Percentiles rank a stretch among this genome's conserved stretches.
Evolutionary conservation across 306 rosid species (phyloP).

Genomic region (Dalbergia oliveri): DNA sequence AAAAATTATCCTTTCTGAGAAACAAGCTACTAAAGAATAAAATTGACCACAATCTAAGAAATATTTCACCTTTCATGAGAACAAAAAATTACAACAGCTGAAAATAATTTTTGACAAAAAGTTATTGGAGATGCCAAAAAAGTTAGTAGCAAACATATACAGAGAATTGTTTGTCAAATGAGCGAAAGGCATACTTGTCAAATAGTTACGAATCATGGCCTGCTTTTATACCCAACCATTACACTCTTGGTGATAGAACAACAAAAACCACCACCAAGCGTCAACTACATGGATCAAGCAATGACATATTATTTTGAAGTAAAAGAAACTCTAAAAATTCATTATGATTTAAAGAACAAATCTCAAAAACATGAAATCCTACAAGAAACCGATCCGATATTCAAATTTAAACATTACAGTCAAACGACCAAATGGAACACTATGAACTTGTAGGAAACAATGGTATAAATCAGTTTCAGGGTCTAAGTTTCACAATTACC

Average conservation of each 20-base stretch:
- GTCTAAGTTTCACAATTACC: background rate
- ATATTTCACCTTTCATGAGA: background rate
- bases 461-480: background rate
- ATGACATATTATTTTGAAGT: background rate
- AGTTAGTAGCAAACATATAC: background rate
- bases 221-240: background rate
- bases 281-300: background rate
- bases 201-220: background rate
- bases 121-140: background rate
- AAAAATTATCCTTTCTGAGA: background rate
- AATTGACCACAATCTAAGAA: background rate
- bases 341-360: slow-evolving; percentile 10
- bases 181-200: background rate
- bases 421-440: background rate
- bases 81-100: background rate
- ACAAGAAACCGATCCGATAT: background rate
- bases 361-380: slow-evolving; percentile 8
- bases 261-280: background rate
- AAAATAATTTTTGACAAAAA: background rate
- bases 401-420: background rate
- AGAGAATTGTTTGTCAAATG: background rate
- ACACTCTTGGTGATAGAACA: background rate
- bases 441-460: background rate
- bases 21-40: background rate
- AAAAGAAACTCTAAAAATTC: background rate